A percentile compares a stretch with the other conserved stretches of the same genome.
phyloP scores from a whole-genome alignment of 2,329 filamentous ascomycete species.

The Alternaria brassicae region DNA sequence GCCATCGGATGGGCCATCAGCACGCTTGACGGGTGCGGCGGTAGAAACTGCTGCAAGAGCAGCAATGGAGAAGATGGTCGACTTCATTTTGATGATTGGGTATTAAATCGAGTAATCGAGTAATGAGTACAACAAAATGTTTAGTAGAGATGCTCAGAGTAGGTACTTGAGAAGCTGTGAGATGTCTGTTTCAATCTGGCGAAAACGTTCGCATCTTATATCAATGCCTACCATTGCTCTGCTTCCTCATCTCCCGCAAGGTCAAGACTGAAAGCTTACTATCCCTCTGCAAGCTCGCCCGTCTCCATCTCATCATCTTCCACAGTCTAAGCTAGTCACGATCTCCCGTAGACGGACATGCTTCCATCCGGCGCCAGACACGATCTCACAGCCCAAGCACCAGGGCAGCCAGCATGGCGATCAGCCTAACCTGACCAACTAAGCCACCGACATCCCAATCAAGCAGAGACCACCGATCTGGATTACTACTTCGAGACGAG shows the following conservation, averaged over 20 bases:
- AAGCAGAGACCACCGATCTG: not conserved
- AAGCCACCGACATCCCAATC: not conserved
- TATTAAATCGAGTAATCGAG: not conserved
- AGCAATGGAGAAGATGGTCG: constrained; percentile 17
- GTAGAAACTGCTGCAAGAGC: constrained; percentile 21
- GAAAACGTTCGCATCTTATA: not conserved
- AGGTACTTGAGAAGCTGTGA: not conserved
- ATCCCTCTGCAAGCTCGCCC: not conserved
- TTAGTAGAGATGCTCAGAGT: not conserved
- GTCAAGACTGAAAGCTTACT: constrained; percentile 2
- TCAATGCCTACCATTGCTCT: not conserved
- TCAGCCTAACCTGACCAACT: not conserved
- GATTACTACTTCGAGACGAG: not conserved
- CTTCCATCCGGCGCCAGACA: not conserved
- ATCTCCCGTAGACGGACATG: constrained; percentile 1
- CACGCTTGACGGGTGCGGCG: constrained; percentile 37
- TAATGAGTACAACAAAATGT: constrained; percentile 1
- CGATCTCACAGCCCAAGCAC: constrained; percentile 1
- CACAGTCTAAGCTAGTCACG: not conserved
- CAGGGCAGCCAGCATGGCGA: not conserved
- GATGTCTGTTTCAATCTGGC: not conserved
- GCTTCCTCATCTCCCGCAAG: not conserved
- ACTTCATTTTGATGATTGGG: constrained; percentile 24
- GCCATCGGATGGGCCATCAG: constrained; percentile 28
- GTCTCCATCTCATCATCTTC: not conserved